Evolutionary conservation across 2,329 filamentous ascomycete genomes (phyloP), one percentile per base, ranked within the genome.

Genomic region (Alternaria tenuissima): DNA sequence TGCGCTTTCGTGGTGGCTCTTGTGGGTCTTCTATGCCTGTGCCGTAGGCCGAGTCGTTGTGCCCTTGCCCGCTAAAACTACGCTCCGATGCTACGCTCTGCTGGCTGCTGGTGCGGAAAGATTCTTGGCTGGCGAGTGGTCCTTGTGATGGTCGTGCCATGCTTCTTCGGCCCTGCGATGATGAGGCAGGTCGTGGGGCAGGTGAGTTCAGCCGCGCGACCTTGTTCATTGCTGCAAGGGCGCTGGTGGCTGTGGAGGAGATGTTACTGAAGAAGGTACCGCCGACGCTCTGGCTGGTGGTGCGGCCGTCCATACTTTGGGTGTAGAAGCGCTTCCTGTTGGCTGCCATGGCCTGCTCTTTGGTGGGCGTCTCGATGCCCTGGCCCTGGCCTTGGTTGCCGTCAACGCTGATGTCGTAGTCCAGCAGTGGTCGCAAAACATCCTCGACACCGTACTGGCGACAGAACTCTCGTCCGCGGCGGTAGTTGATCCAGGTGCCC

Each of bases 191-290:
- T 47, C 91, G 84, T 5, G 91, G 67, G 7, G 86, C 90, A 1
- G 94, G 93, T 2, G 94, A 97, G 76, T 97, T 94, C 70, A 97
- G 91, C 12, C 94, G 88, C 16, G 95, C 94, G 26, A 82, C 82
- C 81, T 98, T 97, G 86, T 92, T 97, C 79, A 99, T 96, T 59
- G 95, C 94, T 63, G 93, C 94, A 57, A 99, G 92, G 28, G 95
- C 95, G 71, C 93, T 94, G 5, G 92, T 95, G 1, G 95, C 94
- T 1, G 93, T 96, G 65, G 89, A 91, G 4, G 94, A 98, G 65
- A 99, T 98, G 74, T 96, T 97, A 75, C 94, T 94, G 83, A 99
- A 98, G 76, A 97, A 97, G 1, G 95, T 97, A 18, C 93, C 94
- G 47, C 91, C 89, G 18, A 83, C 88, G 69, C 72, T 80, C 63